Conservation (phyloP, 1,139 yeast species). For the Taphrina wiesneri region DNA sequence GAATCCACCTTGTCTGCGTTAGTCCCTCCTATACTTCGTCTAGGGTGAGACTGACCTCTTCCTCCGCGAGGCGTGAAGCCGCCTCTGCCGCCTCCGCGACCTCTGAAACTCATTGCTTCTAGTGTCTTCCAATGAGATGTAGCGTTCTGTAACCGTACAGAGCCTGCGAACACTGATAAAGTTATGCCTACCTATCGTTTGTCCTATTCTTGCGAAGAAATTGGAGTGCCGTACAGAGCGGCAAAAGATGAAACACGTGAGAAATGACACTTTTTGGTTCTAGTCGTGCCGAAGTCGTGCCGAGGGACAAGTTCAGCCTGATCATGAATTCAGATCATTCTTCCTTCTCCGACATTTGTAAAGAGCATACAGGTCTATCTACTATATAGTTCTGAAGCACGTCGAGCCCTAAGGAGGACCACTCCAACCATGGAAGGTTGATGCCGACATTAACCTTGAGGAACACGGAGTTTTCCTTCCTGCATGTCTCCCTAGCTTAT, state of each 20-base stretch:
- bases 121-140: background rate
- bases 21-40: background rate
- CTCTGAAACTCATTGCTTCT: constrained; percentile 26
- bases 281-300: background rate
- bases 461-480: background rate
- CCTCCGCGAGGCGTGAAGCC: constrained; percentile 28
- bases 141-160: background rate
- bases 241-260: constrained; percentile 7
- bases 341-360: background rate
- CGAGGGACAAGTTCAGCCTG: background rate
- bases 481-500: background rate
- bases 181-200: background rate
- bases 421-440: too few relatives aligned
- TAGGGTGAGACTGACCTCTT: constrained; percentile 9
- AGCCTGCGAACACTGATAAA: background rate
- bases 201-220: background rate
- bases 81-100: constrained; percentile 33
- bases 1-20: constrained; percentile 15
- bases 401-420: too few relatives aligned
- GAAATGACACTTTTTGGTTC: background rate
- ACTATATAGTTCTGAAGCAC: too few relatives aligned
- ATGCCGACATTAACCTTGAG: constrained; percentile 6
- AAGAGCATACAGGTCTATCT: too few relatives aligned
- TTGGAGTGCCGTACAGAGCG: background rate
- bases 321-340: background rate